These are phyloP conservation scores for Litsea cubeba DNA, from an alignment of 164 flowering plant genomes.

Conservation along the genomic window DNA sequence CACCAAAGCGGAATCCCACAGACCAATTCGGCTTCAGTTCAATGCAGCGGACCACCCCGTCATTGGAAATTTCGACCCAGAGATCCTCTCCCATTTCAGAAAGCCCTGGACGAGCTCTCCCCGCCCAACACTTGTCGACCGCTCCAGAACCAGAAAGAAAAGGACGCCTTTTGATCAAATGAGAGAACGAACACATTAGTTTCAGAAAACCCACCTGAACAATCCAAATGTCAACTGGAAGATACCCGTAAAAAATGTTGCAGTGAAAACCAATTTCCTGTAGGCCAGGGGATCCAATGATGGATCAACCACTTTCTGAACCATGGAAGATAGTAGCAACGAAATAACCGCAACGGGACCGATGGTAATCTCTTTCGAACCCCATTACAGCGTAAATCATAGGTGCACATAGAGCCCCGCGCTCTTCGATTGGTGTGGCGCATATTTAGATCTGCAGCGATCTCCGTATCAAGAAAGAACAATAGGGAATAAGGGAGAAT, in stretches of 20 bases:
- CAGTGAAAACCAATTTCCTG: constrained; percentile 54
- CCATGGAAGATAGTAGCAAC: constrained; percentile 54
- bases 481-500: too few relatives aligned
- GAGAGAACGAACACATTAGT: neutral
- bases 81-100: too few relatives aligned
- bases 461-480: too few relatives aligned
- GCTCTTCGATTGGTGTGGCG: too few relatives aligned
- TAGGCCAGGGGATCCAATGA: constrained; percentile 53
- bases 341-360: constrained; percentile 94
- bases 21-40: too few relatives aligned
- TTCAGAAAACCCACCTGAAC: constrained; percentile 41
- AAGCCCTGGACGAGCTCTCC: too few relatives aligned
- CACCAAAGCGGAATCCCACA: too few relatives aligned
- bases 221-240: constrained; percentile 72
- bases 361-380: constrained; percentile 75
- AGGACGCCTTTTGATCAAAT: neutral
- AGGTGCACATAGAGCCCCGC: constrained; percentile 27
- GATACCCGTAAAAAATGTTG: constrained; percentile 77
- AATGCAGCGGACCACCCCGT: too few relatives aligned
- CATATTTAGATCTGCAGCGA: too few relatives aligned
- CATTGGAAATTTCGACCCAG: too few relatives aligned
- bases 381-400: constrained; percentile 81
- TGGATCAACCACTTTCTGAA: constrained; percentile 54
- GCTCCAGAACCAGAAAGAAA: neutral
- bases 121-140: too few relatives aligned